phyloP scores from a whole-genome alignment of 805 yeast species.

The Metschnikowia vanudenii region DNA sequence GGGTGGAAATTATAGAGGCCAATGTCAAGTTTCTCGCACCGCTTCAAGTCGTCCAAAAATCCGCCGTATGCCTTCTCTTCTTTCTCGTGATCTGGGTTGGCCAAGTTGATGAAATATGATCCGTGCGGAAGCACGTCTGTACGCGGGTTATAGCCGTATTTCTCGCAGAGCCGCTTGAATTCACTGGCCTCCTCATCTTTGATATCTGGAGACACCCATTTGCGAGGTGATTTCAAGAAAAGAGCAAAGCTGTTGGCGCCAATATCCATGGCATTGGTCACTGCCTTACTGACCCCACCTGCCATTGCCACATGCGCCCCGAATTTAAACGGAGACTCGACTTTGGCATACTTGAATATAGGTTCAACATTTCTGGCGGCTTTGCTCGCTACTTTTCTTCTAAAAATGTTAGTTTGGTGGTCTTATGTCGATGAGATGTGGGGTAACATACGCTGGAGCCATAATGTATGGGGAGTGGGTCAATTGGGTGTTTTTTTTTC shows the following conservation, averaged over 20 bases:
- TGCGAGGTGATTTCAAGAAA: slow-evolving; percentile 84
- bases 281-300: slow-evolving; percentile 78
- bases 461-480: no score
- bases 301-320: slow-evolving; percentile 89
- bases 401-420: slow-evolving; percentile 1
- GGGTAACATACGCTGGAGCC: slow-evolving; percentile 11
- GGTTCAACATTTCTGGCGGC: slow-evolving; percentile 11
- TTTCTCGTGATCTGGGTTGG: slow-evolving; percentile 83
- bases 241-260: slow-evolving; percentile 85
- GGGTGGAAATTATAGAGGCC: slow-evolving; percentile 92
- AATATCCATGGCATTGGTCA: slow-evolving; percentile 52
- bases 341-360: slow-evolving; percentile 34
- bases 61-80: slow-evolving; percentile 72
- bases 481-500: no score
- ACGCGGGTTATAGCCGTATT: slow-evolving; percentile 64
- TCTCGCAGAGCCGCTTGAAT: slow-evolving; percentile 62
- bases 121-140: slow-evolving; percentile 93
- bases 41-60: slow-evolving; percentile 77
- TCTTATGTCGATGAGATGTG: not conserved
- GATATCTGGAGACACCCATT: slow-evolving; percentile 85
- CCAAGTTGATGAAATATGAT: slow-evolving; percentile 87
- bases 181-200: slow-evolving; percentile 62
- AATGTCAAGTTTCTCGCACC: slow-evolving; percentile 84
- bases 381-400: slow-evolving; percentile 10
- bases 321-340: slow-evolving; percentile 52